A percentile compares a stretch with the other conserved stretches of the same genome.
Evolutionary conservation across 495 filamentous ascomycete species (phyloP).

Genomic region (Daldinia loculata): DNA sequence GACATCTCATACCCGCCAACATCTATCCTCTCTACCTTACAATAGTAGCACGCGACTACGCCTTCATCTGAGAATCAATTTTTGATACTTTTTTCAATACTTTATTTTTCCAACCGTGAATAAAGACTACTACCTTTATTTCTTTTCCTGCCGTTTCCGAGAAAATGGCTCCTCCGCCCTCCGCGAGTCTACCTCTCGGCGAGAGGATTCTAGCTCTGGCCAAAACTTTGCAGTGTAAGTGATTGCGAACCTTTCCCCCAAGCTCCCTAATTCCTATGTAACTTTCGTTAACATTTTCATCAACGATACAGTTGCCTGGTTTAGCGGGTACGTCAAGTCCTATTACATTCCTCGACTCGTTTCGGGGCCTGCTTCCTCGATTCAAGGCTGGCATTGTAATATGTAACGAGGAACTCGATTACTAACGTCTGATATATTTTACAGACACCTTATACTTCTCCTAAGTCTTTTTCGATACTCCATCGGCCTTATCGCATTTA

Average conservation of each 20-base stretch:
- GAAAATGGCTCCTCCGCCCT: conserved; percentile 82
- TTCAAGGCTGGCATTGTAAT: conserved; percentile 3
- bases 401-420: conserved; percentile 1
- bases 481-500: conserved; percentile 84
- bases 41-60: conserved; percentile 21
- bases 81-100: conserved; percentile 11
- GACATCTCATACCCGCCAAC: conserved; percentile 3
- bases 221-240: conserved; percentile 88
- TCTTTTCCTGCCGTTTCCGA: conserved; percentile 18
- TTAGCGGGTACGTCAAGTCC: conserved; percentile 76
- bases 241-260: conserved; percentile 15
- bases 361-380: conserved; percentile 3
- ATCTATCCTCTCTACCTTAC: background rate
- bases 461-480: conserved; percentile 82
- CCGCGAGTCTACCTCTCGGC: conserved; percentile 71
- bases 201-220: conserved; percentile 80
- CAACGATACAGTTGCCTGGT: conserved; percentile 72
- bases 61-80: conserved; percentile 14
- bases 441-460: conserved; percentile 83
- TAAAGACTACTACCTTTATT: background rate
- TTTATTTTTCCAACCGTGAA: background rate
- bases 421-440: conserved; percentile 20
- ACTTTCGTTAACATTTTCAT: conserved; percentile 41
- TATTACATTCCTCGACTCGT: conserved; percentile 9
- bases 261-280: conserved; percentile 25